Conservation (phyloP, 306 rosid species). For the Vigna nakashimae region DNA sequence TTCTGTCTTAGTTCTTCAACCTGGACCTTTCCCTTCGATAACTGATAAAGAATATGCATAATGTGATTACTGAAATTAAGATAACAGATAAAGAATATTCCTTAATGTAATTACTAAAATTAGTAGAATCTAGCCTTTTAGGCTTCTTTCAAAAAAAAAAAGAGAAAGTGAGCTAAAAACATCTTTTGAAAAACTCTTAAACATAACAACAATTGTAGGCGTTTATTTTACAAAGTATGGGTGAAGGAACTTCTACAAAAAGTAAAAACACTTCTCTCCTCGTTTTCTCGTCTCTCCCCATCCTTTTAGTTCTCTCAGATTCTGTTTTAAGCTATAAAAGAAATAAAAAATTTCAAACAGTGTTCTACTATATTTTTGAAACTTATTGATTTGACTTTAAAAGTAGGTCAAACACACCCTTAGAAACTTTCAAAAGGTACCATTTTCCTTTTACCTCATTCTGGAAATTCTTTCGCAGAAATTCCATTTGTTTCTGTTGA, state of each 20-base stretch:
- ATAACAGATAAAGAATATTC: conserved; percentile 52
- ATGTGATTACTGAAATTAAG: conserved; percentile 2
- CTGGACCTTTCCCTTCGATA: conserved; percentile 56
- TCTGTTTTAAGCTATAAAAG: background rate
- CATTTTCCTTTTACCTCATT: conserved; percentile 56
- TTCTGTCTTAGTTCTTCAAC: conserved; percentile 61
- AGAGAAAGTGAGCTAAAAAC: background rate
- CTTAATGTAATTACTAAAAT: conserved; percentile 4
- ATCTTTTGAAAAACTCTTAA: background rate
- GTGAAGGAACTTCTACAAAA: background rate
- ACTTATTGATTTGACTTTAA: background rate
- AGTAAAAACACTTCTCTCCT: background rate
- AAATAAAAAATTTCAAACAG: background rate
- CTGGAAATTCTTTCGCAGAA: conserved; percentile 48
- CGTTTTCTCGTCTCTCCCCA: background rate
- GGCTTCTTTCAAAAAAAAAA: background rate
- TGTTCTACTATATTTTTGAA: background rate
- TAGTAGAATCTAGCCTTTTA: background rate
- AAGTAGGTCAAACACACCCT: background rate
- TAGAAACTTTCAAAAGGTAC: conserved; percentile 35
- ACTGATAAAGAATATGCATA: conserved; percentile 50
- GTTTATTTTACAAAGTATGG: background rate
- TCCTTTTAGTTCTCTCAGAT: background rate
- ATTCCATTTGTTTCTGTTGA: conserved; percentile 61
- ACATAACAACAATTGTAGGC: no score